Evolutionary conservation across 2,329 filamentous ascomycete genomes (phyloP).

Genomic region (Pseudocercospora ulei): DNA sequence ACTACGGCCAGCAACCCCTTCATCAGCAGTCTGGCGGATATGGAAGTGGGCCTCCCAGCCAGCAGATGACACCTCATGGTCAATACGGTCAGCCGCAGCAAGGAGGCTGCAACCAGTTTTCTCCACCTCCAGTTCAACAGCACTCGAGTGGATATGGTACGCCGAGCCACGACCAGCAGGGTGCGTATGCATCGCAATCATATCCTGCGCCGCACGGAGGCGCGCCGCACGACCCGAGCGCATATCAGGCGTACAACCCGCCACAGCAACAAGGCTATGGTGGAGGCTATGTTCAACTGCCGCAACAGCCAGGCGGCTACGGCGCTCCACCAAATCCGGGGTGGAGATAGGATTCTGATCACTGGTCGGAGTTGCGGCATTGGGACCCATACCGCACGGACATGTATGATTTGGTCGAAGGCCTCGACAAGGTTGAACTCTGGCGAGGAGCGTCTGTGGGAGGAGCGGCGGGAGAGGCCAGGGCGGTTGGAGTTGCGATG

Average conservation of each 20-base stretch:
- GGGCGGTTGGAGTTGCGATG: conserved; percentile 2
- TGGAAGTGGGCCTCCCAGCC: conserved; percentile 15
- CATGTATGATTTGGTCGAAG: conserved; percentile 1
- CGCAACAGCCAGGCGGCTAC: conserved; percentile 21
- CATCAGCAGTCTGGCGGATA: conserved; percentile 14
- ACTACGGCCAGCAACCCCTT: conserved; percentile 18
- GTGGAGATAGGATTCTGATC: conserved; percentile 23
- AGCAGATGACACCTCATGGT: conserved; percentile 19
- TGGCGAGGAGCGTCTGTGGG: conserved; percentile 2
- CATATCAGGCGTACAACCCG: conserved; percentile 20
- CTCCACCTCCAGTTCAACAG: conserved; percentile 12
- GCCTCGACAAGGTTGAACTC: not conserved
- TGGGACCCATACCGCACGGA: no score
- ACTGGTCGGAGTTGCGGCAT: not conserved
- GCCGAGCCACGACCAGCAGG: conserved; percentile 14
- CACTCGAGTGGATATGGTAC: conserved; percentile 12
- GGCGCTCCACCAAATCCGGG: conserved; percentile 26
- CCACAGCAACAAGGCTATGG: conserved; percentile 19
- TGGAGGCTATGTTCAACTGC: conserved; percentile 18
- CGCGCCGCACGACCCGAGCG: conserved; percentile 21
- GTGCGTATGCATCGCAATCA: conserved; percentile 19
- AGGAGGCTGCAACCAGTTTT: conserved; percentile 12
- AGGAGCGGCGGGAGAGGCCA: no score
- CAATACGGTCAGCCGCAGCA: conserved; percentile 18
- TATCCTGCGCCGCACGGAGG: conserved; percentile 15